A percentile compares a stretch with the other conserved stretches of the same genome.
phyloP scores from a whole-genome alignment of 306 rosid species.

The Acacia acuminata region DNA sequence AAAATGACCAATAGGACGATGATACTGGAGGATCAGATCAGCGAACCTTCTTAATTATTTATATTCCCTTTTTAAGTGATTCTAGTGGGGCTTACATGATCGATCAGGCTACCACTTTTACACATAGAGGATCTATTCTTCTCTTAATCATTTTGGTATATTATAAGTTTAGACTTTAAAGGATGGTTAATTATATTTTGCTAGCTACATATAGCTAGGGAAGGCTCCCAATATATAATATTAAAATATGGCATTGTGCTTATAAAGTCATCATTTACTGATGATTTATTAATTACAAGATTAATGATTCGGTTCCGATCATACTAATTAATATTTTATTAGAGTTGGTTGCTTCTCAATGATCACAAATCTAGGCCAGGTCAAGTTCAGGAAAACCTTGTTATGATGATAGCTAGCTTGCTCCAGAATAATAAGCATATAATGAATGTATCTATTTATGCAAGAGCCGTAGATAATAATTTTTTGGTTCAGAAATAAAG shows the following conservation, averaged over 20 bases:
- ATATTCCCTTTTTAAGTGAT: constrained; percentile 34
- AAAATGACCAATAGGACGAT: constrained; percentile 24
- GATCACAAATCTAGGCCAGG: neutral
- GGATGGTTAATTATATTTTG: neutral
- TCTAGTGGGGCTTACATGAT: constrained; percentile 48
- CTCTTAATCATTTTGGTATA: constrained; percentile 46
- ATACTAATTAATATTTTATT: neutral
- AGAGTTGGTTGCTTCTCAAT: constrained; percentile 1
- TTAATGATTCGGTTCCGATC: constrained; percentile 3
- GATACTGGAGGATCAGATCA: constrained; percentile 33
- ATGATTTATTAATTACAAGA: neutral
- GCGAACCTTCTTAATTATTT: constrained; percentile 22
- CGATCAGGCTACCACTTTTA: constrained; percentile 37
- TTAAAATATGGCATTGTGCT: neutral
- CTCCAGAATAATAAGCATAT: neutral
- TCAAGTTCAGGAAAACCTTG: neutral
- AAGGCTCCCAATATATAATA: neutral
- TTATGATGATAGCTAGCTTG: neutral
- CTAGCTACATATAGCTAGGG: neutral
- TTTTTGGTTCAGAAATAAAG: neutral
- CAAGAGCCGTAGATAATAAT: neutral
- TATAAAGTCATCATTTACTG: neutral
- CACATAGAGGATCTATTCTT: constrained; percentile 49
- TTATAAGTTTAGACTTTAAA: constrained; percentile 21
- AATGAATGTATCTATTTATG: neutral